A percentile compares a stretch with the other conserved stretches of the same genome.
phyloP scores from a whole-genome alignment of 108 stramenopile genomes.

The Nannochloropsis salina region DNA sequence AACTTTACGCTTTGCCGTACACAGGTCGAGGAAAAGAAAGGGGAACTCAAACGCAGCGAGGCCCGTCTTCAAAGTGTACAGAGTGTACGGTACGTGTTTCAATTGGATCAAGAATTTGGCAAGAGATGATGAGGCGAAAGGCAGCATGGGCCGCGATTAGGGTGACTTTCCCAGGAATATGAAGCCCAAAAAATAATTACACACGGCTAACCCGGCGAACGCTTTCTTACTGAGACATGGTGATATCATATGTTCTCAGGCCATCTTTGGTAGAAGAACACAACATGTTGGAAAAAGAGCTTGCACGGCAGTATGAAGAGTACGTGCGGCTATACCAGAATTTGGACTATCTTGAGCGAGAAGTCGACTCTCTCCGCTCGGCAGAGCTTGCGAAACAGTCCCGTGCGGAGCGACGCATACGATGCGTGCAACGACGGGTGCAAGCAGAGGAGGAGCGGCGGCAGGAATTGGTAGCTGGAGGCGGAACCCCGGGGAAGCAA shows the following conservation, averaged over 20 bases:
- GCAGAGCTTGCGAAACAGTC: not conserved
- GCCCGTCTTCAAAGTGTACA: not conserved
- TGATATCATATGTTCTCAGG: not conserved
- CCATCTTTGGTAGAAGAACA: not conserved
- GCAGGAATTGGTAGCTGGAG: not conserved
- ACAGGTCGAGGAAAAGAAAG: constrained; percentile 2
- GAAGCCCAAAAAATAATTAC: too few relatives aligned
- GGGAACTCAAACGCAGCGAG: not conserved
- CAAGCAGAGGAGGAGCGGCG: not conserved
- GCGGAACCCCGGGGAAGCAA: not conserved
- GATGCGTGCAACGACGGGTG: not conserved
- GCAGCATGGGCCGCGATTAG: too few relatives aligned
- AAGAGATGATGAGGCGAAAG: too few relatives aligned
- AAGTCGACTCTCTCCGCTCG: not conserved
- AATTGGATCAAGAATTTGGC: not conserved
- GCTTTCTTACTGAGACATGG: too few relatives aligned
- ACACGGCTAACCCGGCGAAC: too few relatives aligned
- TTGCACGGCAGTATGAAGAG: not conserved
- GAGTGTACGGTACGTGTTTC: not conserved
- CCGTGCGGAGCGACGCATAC: not conserved
- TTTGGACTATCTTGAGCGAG: not conserved
- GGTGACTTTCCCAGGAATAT: too few relatives aligned
- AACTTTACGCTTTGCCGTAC: not conserved
- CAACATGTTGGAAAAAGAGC: not conserved
- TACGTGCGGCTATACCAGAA: constrained; percentile 49